Conservation (phyloP, 352 stramenopile genomes). For the Proteromonas lacertae region DNA sequence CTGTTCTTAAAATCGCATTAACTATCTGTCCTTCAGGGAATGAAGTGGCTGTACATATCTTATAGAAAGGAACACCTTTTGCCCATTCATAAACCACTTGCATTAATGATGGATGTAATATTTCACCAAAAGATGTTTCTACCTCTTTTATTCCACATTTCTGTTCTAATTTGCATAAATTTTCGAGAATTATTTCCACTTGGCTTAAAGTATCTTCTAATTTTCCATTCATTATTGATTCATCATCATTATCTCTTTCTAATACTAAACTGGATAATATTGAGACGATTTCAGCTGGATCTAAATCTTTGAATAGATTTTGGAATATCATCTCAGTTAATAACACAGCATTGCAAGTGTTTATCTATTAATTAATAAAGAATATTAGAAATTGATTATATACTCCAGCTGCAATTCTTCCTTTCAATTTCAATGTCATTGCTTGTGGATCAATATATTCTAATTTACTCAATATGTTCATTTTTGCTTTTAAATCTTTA, state of each 20-base stretch:
- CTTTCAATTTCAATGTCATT: slow-evolving; percentile 61
- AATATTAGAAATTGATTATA: too few species aligned
- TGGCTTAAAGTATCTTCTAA: not conserved
- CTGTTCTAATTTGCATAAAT: not conserved
- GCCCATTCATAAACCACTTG: slow-evolving; percentile 83
- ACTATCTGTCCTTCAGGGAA: slow-evolving; percentile 90
- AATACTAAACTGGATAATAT: slow-evolving; percentile 79
- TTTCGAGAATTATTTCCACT: not conserved
- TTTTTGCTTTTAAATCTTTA: not conserved
- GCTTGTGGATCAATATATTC: not conserved
- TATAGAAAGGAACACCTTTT: slow-evolving; percentile 59
- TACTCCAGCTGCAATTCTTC: slow-evolving; percentile 74
- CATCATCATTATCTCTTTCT: slow-evolving; percentile 16
- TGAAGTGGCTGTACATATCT: slow-evolving; percentile 38
- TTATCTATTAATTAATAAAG: too few species aligned
- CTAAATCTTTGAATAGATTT: slow-evolving; percentile 70
- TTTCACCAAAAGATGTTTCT: slow-evolving; percentile 42
- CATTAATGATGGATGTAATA: slow-evolving; percentile 73
- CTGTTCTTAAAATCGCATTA: slow-evolving; percentile 71
- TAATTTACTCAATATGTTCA: not conserved
- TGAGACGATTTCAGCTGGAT: slow-evolving; percentile 78
- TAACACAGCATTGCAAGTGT: slow-evolving; percentile 84
- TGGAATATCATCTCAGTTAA: slow-evolving; percentile 95
- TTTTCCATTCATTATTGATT: not conserved
- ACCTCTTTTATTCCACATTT: slow-evolving; percentile 26